phyloP scores from a whole-genome alignment of 352 stramenopile species.

The Globisporangium radiosum region DNA sequence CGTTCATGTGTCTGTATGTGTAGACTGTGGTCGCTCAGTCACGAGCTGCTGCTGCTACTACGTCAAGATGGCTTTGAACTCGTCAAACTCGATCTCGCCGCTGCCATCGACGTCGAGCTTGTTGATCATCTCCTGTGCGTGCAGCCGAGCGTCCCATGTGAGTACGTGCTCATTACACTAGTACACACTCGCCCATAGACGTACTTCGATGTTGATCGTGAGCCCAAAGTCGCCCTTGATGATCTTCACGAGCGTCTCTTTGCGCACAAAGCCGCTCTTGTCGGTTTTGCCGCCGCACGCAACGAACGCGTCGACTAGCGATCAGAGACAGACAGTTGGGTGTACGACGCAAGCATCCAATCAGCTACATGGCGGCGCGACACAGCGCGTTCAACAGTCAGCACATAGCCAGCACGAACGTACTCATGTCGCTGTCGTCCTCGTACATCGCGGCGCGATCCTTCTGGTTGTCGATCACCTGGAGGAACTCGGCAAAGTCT shows the following conservation, averaged over 20 bases:
- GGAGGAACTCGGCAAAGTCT: constrained; percentile 97
- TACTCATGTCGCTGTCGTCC: constrained; percentile 96
- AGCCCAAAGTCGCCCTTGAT: constrained; percentile 95
- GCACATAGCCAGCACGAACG: constrained; percentile 5
- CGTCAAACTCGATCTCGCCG: constrained; percentile 95
- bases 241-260: constrained; percentile 89
- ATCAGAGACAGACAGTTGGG: not conserved
- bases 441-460: constrained; percentile 92
- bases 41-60: constrained; percentile 13
- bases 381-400: too few species aligned
- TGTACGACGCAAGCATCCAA: not conserved
- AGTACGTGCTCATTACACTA: not conserved
- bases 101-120: constrained; percentile 93
- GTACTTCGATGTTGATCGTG: constrained; percentile 94
- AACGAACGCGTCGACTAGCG: constrained; percentile 92
- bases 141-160: not conserved
- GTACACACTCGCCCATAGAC: not conserved
- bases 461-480: constrained; percentile 98
- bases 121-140: constrained; percentile 89
- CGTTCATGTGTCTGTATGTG: not conserved
- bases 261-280: constrained; percentile 89
- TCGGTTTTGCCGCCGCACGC: constrained; percentile 92
- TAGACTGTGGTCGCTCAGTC: not conserved
- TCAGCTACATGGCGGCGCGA: not conserved
- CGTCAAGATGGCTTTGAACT: constrained; percentile 91